Percentiles rank a stretch among this genome's conserved stretches.
Evolutionary conservation across 2,329 filamentous ascomycete species (phyloP).

Genomic region (Botrytis sinoallii): DNA sequence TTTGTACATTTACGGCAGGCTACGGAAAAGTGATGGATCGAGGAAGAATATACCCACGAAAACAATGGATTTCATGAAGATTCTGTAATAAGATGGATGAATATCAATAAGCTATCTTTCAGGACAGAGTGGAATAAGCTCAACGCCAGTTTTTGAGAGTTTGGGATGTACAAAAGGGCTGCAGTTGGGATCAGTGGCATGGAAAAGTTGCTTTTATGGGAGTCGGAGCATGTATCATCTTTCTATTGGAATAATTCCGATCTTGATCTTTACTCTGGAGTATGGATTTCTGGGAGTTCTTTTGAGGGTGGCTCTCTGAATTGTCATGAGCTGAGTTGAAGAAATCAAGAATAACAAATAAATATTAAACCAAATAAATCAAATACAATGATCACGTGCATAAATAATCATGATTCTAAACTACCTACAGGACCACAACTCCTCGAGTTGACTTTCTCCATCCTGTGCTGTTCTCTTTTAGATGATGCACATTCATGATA

Average conservation of each 20-base stretch:
- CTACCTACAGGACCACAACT: not conserved
- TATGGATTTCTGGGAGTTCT: not conserved
- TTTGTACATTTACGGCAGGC: constrained; percentile 11
- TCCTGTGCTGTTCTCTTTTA: not conserved
- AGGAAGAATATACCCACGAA: constrained; percentile 9
- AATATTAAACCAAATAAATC: not conserved
- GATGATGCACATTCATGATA: not conserved
- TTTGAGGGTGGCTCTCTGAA: not conserved
- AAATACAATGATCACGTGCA: not conserved
- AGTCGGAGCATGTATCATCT: constrained; percentile 7
- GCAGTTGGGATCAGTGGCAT: not conserved
- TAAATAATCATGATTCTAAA: not conserved
- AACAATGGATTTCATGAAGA: not conserved
- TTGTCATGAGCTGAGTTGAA: not conserved
- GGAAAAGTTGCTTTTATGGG: constrained; percentile 17
- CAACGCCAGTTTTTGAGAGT: not conserved
- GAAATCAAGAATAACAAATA: not conserved
- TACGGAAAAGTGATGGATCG: constrained; percentile 3
- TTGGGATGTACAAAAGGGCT: constrained; percentile 6
- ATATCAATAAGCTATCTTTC: not conserved
- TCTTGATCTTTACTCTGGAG: constrained; percentile 5
- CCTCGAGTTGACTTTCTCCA: not conserved
- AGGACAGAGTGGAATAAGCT: not conserved
- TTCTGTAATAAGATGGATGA: constrained; percentile 5
- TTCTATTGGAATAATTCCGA: not conserved